phyloP scores from a whole-genome alignment of 805 yeast species.

The Sugiyamaella marilandica region DNA sequence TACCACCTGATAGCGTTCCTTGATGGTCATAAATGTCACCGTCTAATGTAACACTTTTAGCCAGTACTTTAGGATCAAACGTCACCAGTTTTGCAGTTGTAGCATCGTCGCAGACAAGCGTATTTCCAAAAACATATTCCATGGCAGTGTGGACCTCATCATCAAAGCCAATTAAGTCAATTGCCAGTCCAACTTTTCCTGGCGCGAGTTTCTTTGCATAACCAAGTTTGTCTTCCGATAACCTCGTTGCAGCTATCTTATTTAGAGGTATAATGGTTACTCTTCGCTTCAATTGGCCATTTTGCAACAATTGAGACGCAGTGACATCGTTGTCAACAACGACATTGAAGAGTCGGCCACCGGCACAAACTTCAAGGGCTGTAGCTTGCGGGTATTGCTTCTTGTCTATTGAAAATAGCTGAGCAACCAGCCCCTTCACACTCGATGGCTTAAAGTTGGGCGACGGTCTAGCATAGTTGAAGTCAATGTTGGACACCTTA shows the following conservation, averaged over 20 bases:
- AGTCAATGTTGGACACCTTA: constrained; percentile 67
- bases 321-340: constrained; percentile 84
- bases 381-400: constrained; percentile 56
- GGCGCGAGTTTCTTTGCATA: constrained; percentile 77
- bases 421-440: constrained; percentile 89
- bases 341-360: constrained; percentile 82
- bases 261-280: constrained; percentile 91
- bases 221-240: constrained; percentile 48
- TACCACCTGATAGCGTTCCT: constrained; percentile 96
- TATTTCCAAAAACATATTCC: constrained; percentile 86
- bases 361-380: constrained; percentile 92
- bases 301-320: constrained; percentile 77
- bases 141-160: constrained; percentile 70
- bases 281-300: constrained; percentile 71
- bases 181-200: constrained; percentile 82
- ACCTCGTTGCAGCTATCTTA: constrained; percentile 61
- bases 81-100: constrained; percentile 86
- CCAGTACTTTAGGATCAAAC: constrained; percentile 71
- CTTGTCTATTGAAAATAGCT: constrained; percentile 62
- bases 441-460: constrained; percentile 53
- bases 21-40: constrained; percentile 96
- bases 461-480: constrained; percentile 62
- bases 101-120: constrained; percentile 84
- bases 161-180: constrained; percentile 73
- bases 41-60: constrained; percentile 80